A percentile compares a stretch with the other conserved stretches of the same genome.
These are phyloP conservation scores for Podaxis pistillaris DNA, from an alignment of 768 basidiomycete species.

Conservation along the genomic window DNA sequence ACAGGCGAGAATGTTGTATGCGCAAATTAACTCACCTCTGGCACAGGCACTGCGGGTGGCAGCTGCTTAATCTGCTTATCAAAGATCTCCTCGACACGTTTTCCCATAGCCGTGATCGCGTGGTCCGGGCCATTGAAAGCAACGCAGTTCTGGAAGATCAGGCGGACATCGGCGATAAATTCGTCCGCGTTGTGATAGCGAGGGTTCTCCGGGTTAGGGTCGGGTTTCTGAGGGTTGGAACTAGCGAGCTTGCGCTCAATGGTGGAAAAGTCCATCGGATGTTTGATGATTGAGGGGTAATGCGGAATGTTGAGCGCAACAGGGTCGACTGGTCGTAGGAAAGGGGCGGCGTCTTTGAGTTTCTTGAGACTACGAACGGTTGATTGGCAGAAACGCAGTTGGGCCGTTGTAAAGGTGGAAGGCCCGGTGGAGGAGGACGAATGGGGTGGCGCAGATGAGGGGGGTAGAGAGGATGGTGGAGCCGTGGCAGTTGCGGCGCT, in stretches of 20 bases:
- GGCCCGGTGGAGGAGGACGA: conserved; percentile 18
- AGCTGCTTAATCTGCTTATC: conserved; percentile 87
- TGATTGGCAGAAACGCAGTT: conserved; percentile 77
- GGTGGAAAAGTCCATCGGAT: conserved; percentile 93
- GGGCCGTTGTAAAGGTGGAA: conserved; percentile 58
- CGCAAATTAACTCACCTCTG: conserved; percentile 53
- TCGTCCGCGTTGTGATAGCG: conserved; percentile 77
- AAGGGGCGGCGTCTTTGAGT: conserved; percentile 78
- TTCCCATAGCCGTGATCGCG: conserved; percentile 73
- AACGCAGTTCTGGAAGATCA: conserved; percentile 85
- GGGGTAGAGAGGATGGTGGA: conserved; percentile 20
- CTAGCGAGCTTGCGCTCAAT: conserved; percentile 84
- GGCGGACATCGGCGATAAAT: conserved; percentile 80
- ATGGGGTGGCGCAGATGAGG: conserved; percentile 20
- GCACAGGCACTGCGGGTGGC: conserved; percentile 51
- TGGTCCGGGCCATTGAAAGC: conserved; percentile 96
- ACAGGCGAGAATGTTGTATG: conserved; percentile 3
- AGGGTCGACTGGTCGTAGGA: conserved; percentile 86
- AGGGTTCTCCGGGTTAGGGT: conserved; percentile 66
- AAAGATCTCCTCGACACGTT: conserved; percentile 78
- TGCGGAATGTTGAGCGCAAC: conserved; percentile 83
- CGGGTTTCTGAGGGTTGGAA: conserved; percentile 78
- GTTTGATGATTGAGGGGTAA: conserved; percentile 82
- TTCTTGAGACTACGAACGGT: conserved; percentile 84
- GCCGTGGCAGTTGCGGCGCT: conserved; percentile 13